phyloP scores from a whole-genome alignment of 164 flowering plant genomes.

The Stephania japonica region DNA sequence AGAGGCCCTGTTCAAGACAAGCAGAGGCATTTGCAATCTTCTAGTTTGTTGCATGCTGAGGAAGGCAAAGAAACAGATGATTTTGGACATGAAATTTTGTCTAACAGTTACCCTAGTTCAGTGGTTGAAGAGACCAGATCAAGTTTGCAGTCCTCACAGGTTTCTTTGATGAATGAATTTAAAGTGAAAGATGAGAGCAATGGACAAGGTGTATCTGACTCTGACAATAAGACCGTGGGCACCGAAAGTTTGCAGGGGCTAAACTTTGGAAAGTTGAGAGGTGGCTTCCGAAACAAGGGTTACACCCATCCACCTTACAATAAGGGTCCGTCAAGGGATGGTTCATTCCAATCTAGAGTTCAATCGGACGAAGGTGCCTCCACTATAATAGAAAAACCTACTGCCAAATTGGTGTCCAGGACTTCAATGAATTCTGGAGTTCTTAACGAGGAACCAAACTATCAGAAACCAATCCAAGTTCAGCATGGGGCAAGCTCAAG shows the following conservation, averaged over 20 bases:
- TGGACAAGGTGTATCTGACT: constrained; percentile 10
- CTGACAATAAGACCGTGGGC: constrained; percentile 15
- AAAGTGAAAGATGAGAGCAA: constrained; percentile 2
- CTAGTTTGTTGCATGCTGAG: not conserved
- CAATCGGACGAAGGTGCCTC: constrained; percentile 19
- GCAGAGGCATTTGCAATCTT: not conserved
- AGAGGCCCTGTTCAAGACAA: not conserved
- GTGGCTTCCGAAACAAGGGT: constrained; percentile 72
- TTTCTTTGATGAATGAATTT: constrained; percentile 16
- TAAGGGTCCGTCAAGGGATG: constrained; percentile 21
- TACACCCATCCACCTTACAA: constrained; percentile 42
- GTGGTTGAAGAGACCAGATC: constrained; percentile 13
- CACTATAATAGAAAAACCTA: constrained; percentile 15
- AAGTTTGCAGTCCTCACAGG: constrained; percentile 14
- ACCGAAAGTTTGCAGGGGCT: constrained; percentile 30
- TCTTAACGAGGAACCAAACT: constrained; percentile 14
- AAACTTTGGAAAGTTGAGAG: constrained; percentile 47
- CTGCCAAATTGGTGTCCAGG: constrained; percentile 12
- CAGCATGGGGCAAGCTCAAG: constrained; percentile 18
- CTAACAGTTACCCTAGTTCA: not conserved
- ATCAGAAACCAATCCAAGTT: constrained; percentile 13
- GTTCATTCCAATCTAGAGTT: constrained; percentile 17
- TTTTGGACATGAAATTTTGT: constrained; percentile 8
- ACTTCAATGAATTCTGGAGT: constrained; percentile 11
- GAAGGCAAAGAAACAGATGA: not conserved